These are phyloP conservation scores for Epichloe aotearoae DNA, from an alignment of 2,329 filamentous ascomycete genomes.

Conservation along the genomic window DNA sequence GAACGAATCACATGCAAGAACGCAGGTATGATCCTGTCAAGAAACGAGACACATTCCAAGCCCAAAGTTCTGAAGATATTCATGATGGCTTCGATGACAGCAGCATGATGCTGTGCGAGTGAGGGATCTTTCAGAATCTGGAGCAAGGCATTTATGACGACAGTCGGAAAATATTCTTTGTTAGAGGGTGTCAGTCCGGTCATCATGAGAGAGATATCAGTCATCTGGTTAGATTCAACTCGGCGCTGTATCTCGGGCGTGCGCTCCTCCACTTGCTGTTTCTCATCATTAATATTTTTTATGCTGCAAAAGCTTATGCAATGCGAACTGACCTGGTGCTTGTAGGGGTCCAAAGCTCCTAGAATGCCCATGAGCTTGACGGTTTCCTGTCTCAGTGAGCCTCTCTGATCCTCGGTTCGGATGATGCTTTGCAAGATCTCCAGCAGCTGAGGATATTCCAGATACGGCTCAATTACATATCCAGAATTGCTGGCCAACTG, in stretches of 20 bases:
- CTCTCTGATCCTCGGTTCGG: conserved; percentile 74
- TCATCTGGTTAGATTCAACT: conserved; percentile 52
- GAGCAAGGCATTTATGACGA: conserved; percentile 91
- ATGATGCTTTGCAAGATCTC: conserved; percentile 91
- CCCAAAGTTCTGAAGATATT: conserved; percentile 96
- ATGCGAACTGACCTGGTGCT: conserved; percentile 53
- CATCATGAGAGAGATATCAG: conserved; percentile 97
- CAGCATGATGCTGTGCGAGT: conserved; percentile 77
- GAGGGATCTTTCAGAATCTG: conserved; percentile 86
- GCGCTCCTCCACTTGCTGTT: conserved; percentile 68
- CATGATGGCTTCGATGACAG: conserved; percentile 95
- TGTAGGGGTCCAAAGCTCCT: conserved; percentile 89
- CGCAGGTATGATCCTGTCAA: conserved; percentile 85
- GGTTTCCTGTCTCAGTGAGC: conserved; percentile 76
- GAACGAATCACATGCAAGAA: conserved; percentile 82
- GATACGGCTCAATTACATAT: conserved; percentile 92
- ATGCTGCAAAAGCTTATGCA: neutral
- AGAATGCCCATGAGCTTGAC: conserved; percentile 95
- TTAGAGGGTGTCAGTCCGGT: conserved; percentile 89
- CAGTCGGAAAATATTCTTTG: conserved; percentile 96
- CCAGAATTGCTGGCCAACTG: conserved; percentile 92
- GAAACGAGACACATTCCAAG: conserved; percentile 88
- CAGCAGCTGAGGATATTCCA: conserved; percentile 87
- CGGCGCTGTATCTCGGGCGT: conserved; percentile 67
- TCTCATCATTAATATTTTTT: conserved; percentile 2